A percentile compares a stretch with the other conserved stretches of the same genome.
These are phyloP conservation scores for Lachancea kluyveri DNA, from an alignment of 805 yeast genomes.

Conservation along the genomic window DNA sequence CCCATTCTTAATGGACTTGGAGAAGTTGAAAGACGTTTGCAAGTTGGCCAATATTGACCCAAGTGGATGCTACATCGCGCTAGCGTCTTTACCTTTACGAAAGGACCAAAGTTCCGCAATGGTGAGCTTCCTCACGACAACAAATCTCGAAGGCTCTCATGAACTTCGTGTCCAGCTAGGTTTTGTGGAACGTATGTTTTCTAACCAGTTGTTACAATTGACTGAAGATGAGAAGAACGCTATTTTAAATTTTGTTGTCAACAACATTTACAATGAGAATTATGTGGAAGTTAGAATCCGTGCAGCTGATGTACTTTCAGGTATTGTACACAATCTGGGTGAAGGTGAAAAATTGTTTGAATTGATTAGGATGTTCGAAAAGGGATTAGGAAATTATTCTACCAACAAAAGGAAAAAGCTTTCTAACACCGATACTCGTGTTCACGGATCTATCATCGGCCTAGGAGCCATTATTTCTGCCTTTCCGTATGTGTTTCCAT, in stretches of 20 bases:
- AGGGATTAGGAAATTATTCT: conserved; percentile 20
- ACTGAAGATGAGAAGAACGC: conserved; percentile 38
- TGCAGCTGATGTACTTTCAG: conserved; percentile 70
- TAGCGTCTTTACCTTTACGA: conserved; percentile 45
- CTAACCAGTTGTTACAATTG: conserved; percentile 57
- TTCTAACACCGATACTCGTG: conserved; percentile 35
- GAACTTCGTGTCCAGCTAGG: conserved; percentile 64
- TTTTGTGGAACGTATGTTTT: conserved; percentile 64
- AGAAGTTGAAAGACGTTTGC: conserved; percentile 72
- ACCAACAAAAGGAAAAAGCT: conserved; percentile 31
- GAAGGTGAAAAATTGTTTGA: conserved; percentile 33
- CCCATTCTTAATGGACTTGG: conserved; percentile 62
- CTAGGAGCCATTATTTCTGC: conserved; percentile 84
- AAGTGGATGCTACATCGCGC: conserved; percentile 36
- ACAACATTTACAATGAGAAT: conserved; percentile 48
- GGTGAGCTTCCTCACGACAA: conserved; percentile 37
- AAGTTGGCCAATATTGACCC: conserved; percentile 60
- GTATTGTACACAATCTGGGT: conserved; percentile 62
- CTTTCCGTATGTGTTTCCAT: conserved; percentile 85
- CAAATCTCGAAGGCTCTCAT: conserved; percentile 41
- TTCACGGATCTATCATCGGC: conserved; percentile 87
- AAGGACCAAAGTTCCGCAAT: conserved; percentile 36
- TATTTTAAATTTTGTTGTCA: conserved; percentile 45
- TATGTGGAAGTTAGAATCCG: conserved; percentile 71
- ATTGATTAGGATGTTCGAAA: conserved; percentile 38